Evolutionary conservation across 306 rosid genomes (phyloP), one percentile per base, ranked within the genome.

Genomic region (Malus fusca): DNA sequence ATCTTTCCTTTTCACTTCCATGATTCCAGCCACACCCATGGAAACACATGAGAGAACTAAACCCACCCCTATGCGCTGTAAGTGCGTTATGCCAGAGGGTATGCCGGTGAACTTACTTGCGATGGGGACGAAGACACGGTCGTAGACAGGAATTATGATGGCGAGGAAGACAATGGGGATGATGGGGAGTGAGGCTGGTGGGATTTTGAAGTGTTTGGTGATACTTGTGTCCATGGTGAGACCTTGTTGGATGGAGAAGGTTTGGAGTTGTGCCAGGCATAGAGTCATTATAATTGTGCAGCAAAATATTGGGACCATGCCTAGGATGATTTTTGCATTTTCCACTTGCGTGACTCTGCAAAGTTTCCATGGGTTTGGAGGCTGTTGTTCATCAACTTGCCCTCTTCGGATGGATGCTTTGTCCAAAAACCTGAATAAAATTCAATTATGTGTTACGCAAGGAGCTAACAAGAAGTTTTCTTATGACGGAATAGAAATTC

Each of bases 281-380:
- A 95, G 96, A n/a, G 96, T 95, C 97, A 92, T 92, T 74, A 90
- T 79, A 23, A 92, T 87, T 79, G 98, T 92, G 88, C 97, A 95
- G 40, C 89, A 76, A 77, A 95, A 95, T 53, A 95, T 78, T 26
- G 98, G 98, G 66, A 85, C 23, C 96, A 95, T 83, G 68, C 96
- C 84, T 1, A 84, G 75, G 46, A 92, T 64, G 68, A 92, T 82
- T 80, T 95, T 95, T 21, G 96, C 98, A 58, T 92, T 92, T 81
- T 95, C 98, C n/a, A 92, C 98, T 83, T 95, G 98, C 4, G 97
- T 92, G 0, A 95, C 93, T 72, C 96, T 90, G 85, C 96, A 89
- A 37, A 89, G 87, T 75, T 87, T 87, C 98, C 97, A 92, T 74
- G 96, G 88, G 74, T 42, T 89, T 82, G 82, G 76, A 72, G 71